Evolutionary conservation across 1,139 yeast genomes (phyloP).

Genomic region (Pneumocystis carinii): DNA sequence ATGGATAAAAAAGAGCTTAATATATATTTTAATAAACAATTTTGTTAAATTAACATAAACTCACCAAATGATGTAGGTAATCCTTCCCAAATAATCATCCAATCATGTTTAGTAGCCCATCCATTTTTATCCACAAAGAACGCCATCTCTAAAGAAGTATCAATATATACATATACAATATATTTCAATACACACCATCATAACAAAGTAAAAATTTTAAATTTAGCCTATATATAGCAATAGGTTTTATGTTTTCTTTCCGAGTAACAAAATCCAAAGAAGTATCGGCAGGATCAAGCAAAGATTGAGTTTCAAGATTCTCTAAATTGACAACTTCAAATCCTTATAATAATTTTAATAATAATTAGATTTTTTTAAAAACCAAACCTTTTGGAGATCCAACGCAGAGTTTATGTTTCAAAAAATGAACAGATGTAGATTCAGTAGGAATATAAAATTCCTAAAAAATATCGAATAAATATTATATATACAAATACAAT

Average conservation of each 20-base stretch:
- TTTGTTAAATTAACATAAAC: neutral
- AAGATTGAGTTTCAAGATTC: slow-evolving; percentile 56
- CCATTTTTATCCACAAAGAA: slow-evolving; percentile 90
- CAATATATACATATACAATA: slow-evolving; percentile 17
- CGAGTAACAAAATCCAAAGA: slow-evolving; percentile 90
- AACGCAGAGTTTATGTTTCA: slow-evolving; percentile 76
- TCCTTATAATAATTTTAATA: slow-evolving; percentile 29
- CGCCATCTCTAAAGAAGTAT: slow-evolving; percentile 72
- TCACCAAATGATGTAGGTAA: slow-evolving; percentile 59
- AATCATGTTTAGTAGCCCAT: slow-evolving; percentile 87
- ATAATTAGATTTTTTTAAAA: neutral
- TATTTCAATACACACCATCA: slow-evolving; percentile 1
- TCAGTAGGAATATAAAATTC: slow-evolving; percentile 77
- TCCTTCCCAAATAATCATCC: slow-evolving; percentile 96
- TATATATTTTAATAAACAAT: neutral
- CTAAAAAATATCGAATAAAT: slow-evolving; percentile 4
- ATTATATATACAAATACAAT: neutral
- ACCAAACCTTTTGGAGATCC: slow-evolving; percentile 58
- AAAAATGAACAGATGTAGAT: slow-evolving; percentile 78
- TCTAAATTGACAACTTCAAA: slow-evolving; percentile 82
- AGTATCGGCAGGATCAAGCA: slow-evolving; percentile 91
- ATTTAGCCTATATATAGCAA: slow-evolving; percentile 80
- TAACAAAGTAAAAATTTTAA: slow-evolving; percentile 55
- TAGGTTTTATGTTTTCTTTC: slow-evolving; percentile 70
- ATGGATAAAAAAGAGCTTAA: slow-evolving; percentile 76